Conservation (phyloP, 2,329 filamentous ascomycete genomes). For the Ilyonectria sp. region DNA sequence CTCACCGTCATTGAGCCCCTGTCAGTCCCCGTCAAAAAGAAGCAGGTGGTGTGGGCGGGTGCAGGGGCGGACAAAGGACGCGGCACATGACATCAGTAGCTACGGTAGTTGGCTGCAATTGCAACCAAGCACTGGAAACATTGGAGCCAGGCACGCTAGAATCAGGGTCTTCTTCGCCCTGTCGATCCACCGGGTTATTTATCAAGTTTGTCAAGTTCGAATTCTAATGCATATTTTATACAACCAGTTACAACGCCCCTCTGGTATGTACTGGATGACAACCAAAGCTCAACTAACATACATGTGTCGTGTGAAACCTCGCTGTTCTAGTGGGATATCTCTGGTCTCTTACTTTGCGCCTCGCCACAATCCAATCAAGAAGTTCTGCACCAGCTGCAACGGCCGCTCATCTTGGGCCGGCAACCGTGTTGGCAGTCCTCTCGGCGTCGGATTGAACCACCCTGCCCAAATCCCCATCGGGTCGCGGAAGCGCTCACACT, state of each 20-base stretch:
- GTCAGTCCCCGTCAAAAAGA: not conserved
- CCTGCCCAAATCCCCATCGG: constrained; percentile 25
- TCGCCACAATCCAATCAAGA: constrained; percentile 22
- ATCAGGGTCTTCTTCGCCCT: not conserved
- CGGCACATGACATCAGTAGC: not conserved
- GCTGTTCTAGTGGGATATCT: constrained; percentile 1
- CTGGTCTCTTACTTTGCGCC: constrained; percentile 1
- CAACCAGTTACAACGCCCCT: not conserved
- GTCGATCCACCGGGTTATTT: not conserved
- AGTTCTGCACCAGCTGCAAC: not conserved
- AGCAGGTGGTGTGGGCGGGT: not conserved
- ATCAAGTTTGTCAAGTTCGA: not conserved
- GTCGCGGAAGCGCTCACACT: constrained; percentile 32
- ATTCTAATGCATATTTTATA: not conserved
- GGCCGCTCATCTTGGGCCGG: not conserved
- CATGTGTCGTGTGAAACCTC: constrained; percentile 25
- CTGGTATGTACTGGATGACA: constrained; percentile 9
- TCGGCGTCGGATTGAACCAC: too few species aligned
- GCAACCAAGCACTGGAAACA: not conserved
- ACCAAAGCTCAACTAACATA: not conserved
- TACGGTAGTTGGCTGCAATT: too few species aligned
- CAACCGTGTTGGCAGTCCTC: too few species aligned
- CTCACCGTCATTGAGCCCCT: constrained; percentile 7
- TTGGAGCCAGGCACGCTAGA: too few species aligned
- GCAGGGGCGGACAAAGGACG: not conserved